phyloP scores from a whole-genome alignment of 176 grass and related monocot genomes.

The Musa troglodytarum region DNA sequence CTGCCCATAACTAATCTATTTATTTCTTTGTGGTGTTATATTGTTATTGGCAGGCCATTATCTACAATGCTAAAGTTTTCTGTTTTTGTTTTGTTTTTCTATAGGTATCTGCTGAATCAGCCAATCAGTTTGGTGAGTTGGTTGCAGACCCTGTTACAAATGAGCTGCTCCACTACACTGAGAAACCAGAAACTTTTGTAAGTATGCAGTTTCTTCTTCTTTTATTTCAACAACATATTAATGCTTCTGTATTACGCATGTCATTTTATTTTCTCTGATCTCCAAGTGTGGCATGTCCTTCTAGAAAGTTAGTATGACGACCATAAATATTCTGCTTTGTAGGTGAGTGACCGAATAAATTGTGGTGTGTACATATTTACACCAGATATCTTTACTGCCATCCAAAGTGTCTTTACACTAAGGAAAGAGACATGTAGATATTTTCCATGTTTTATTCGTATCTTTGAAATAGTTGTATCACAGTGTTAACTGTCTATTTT shows the following conservation, averaged over 20 bases:
- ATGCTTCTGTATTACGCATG: neutral
- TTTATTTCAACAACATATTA: neutral
- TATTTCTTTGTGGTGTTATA: neutral
- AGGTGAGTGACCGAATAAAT: conserved; percentile 97
- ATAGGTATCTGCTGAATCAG: conserved; percentile 93
- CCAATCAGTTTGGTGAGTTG: conserved; percentile 95
- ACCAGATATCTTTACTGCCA: conserved; percentile 78
- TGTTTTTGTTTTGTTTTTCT: conserved; percentile 12
- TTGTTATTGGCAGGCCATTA: neutral
- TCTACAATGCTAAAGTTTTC: neutral
- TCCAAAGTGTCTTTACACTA: conserved; percentile 76
- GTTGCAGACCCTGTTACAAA: conserved; percentile 92
- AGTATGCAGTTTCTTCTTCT: conserved; percentile 29
- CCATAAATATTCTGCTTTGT: conserved; percentile 26
- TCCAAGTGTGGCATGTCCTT: neutral
- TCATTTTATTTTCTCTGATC: neutral
- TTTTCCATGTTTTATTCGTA: neutral
- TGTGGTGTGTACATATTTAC: conserved; percentile 99
- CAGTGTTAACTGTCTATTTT: neutral
- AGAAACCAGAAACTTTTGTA: conserved; percentile 98
- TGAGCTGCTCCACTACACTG: conserved; percentile 91
- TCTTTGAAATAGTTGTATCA: neutral
- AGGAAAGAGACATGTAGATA: conserved; percentile 78
- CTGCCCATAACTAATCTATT: neutral
- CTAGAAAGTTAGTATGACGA: conserved; percentile 1